phyloP scores from a whole-genome alignment of 345 rosid genomes.

The Gossypium raimondii region DNA sequence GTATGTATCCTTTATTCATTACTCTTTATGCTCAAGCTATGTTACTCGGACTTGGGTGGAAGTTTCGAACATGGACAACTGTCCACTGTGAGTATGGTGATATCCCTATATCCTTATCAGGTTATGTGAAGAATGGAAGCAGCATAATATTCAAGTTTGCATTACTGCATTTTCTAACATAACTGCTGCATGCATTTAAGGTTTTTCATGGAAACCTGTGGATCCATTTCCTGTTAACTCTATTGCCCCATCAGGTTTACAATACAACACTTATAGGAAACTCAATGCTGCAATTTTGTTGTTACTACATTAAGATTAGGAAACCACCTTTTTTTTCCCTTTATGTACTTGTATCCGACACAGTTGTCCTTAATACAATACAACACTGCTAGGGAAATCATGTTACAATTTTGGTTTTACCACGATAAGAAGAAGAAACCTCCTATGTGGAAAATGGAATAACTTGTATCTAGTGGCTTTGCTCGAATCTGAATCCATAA shows the following conservation, averaged over 20 bases:
- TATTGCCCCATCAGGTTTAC: background rate
- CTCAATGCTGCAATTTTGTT: background rate
- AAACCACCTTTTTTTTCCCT: background rate
- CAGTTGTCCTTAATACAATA: too few species aligned
- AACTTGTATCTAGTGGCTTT: background rate
- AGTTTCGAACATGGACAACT: too few species aligned
- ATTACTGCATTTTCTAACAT: background rate
- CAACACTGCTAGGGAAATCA: too few species aligned
- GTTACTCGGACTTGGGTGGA: too few species aligned
- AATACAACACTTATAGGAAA: background rate
- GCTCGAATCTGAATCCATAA: background rate
- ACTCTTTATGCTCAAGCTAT: background rate
- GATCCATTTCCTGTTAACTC: background rate
- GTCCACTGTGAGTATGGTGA: too few species aligned
- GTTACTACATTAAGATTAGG: background rate
- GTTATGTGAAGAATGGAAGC: too few species aligned
- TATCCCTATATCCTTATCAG: too few species aligned
- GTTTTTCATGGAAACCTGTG: background rate
- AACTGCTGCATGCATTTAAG: background rate
- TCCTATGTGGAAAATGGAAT: too few species aligned
- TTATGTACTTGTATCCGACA: too few species aligned
- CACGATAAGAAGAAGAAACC: too few species aligned
- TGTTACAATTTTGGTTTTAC: too few species aligned
- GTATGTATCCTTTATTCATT: background rate
- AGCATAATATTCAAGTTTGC: background rate